A percentile compares a stretch with the other conserved stretches of the same genome.
Evolutionary conservation across 805 yeast species (phyloP).

Genomic region (Pichia nanzhaoensis): DNA sequence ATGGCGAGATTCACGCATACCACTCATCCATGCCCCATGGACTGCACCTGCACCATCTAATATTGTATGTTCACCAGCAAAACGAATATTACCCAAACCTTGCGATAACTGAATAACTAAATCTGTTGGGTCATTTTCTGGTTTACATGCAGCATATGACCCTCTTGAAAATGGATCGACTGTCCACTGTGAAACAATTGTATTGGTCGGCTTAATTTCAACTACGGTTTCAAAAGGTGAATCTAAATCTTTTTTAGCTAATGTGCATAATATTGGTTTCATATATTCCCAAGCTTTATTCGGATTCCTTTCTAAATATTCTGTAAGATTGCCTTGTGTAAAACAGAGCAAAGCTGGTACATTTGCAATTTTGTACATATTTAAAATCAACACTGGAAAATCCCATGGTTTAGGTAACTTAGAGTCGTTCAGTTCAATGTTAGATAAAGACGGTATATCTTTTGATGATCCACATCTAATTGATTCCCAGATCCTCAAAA

Average conservation of each 20-base stretch:
- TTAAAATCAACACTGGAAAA: slow-evolving; percentile 57
- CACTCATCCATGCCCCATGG: slow-evolving; percentile 85
- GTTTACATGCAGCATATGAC: slow-evolving; percentile 66
- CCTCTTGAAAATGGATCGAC: slow-evolving; percentile 73
- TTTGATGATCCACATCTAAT: not conserved
- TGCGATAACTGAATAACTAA: slow-evolving; percentile 53
- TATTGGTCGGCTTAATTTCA: slow-evolving; percentile 31
- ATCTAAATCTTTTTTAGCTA: slow-evolving; percentile 11
- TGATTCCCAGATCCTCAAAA: slow-evolving; percentile 5
- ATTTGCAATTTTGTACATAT: slow-evolving; percentile 42
- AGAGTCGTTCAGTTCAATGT: not conserved
- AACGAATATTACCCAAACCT: slow-evolving; percentile 56
- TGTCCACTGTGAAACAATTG: slow-evolving; percentile 68
- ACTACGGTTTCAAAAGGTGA: slow-evolving; percentile 16
- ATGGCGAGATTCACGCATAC: slow-evolving; percentile 26
- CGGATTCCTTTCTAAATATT: slow-evolving; percentile 46
- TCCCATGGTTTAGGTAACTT: slow-evolving; percentile 41
- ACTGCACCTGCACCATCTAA: slow-evolving; percentile 88
- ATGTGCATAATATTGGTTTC: slow-evolving; percentile 40
- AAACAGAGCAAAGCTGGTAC: slow-evolving; percentile 56
- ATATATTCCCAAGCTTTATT: slow-evolving; percentile 50
- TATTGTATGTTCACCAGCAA: slow-evolving; percentile 89
- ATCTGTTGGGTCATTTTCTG: slow-evolving; percentile 65
- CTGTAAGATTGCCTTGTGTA: slow-evolving; percentile 69
- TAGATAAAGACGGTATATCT: no score